Evolutionary conservation across 2,329 filamentous ascomycete species (phyloP), one percentile per base, ranked within the genome.

Genomic region (Colletotrichum aenigma): DNA sequence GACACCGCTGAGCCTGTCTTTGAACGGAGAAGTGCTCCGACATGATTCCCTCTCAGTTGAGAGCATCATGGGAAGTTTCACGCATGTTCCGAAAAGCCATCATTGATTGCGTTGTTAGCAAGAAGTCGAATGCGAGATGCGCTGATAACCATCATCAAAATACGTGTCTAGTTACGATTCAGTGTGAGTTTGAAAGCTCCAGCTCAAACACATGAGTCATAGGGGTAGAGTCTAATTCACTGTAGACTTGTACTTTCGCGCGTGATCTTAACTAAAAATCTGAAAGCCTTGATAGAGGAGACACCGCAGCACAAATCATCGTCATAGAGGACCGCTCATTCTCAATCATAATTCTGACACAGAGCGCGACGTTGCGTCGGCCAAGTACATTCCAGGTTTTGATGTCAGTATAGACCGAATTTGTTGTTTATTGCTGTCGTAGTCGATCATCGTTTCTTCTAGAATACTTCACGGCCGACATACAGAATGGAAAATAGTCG

Each of bases 401-500:
- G 0, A 43, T n/a, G 3, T 10, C 36, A 4, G n/a, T 2, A n/a
- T 6, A 1, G 5, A 1, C 2, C 5, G 4, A 43, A 4, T 38
- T 8, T 2, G 7, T n/a, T 43, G 4, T 43, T 43, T 8, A 8
- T 43, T 9, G 16, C 36, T 4, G 5, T 9, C 9, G 36, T n/a
- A 8, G 7, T 43, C 36, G 2, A 4, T 4, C 36, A 7, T 10
- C 8, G 1, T 18, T 43, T 43, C 16, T 18, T 18, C 8, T 4
- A n/a, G 38, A 43, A 43, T 4, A 43, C 5, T n/a, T 26, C 26
- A 26, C 26, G 6, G 26, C 26, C 26, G 26, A 26, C 26, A 26
- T 26, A 26, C 26, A 26, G 26, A 26, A 26, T 6, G 26, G 5
- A 26, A 1, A 26, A 5, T 26, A 6, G 26, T 26, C 26, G 26